Evolutionary conservation across 345 rosid species (phyloP).

Genomic region (Euphorbia pulcherrima): DNA sequence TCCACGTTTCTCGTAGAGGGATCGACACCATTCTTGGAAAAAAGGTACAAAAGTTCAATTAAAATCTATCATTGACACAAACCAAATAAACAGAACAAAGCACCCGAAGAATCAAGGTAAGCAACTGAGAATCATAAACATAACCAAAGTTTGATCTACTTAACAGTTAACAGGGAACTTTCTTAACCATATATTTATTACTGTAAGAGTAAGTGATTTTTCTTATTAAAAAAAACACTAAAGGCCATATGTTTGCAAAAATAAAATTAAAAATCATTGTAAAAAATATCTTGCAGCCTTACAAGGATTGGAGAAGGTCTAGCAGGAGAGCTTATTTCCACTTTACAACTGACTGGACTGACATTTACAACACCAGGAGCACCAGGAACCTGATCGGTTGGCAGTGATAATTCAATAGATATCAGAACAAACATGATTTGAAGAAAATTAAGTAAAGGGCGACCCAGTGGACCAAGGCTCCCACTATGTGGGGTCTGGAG

Average conservation of each 20-base stretch:
- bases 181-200: not conserved
- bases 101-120: constrained; percentile 2
- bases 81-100: not conserved
- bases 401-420: constrained; percentile 9
- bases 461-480: too few species aligned
- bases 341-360: constrained; percentile 61
- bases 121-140: constrained; percentile 13
- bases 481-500: too few species aligned
- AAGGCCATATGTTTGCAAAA: not conserved
- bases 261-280: not conserved
- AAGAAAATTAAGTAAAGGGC: constrained; percentile 11
- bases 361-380: constrained; percentile 45
- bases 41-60: constrained; percentile 7
- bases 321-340: constrained; percentile 80
- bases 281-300: constrained; percentile 17
- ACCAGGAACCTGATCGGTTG: constrained; percentile 53
- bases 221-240: not conserved
- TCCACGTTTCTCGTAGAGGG: constrained; percentile 68
- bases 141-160: not conserved
- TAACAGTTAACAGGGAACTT: not conserved
- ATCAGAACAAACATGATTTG: constrained; percentile 13
- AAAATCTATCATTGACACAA: not conserved
- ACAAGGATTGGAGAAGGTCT: constrained; percentile 64
- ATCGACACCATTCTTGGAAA: constrained; percentile 76
- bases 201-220: not conserved